Percentiles rank a stretch among this genome's conserved stretches.
phyloP scores from a whole-genome alignment of 2,329 filamentous ascomycete genomes.

The Amauroascus niger region DNA sequence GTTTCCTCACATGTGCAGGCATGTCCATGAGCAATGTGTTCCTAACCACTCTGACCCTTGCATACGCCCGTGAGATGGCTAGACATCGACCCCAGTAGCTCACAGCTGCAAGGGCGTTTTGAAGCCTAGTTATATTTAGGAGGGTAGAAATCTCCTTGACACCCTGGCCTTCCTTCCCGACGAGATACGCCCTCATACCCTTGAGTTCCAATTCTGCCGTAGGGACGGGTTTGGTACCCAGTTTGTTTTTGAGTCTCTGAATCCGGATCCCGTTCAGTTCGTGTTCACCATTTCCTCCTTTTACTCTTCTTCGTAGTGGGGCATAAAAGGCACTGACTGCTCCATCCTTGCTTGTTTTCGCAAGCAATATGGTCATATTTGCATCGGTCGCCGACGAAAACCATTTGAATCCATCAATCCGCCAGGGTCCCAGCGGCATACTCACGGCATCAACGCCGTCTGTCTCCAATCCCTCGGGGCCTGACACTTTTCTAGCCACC shows the following conservation, averaged over 20 bases:
- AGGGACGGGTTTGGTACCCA: constrained; percentile 59
- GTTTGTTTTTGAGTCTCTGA: constrained; percentile 61
- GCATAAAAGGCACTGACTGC: constrained; percentile 54
- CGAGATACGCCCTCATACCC: constrained; percentile 54
- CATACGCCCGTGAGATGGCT: constrained; percentile 35
- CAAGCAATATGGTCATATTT: constrained; percentile 55
- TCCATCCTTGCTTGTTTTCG: constrained; percentile 43
- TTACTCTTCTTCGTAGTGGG: constrained; percentile 45
- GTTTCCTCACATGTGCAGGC: constrained; percentile 33
- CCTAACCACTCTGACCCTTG: constrained; percentile 30
- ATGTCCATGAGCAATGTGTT: constrained; percentile 32
- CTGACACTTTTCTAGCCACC: constrained; percentile 36
- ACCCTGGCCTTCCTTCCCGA: constrained; percentile 58
- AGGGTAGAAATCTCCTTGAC: constrained; percentile 59
- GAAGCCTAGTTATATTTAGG: constrained; percentile 52
- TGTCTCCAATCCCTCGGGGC: constrained; percentile 22
- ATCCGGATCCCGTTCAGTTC: constrained; percentile 59
- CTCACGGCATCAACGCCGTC: constrained; percentile 24
- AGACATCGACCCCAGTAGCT: constrained; percentile 33
- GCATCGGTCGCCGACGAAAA: constrained; percentile 57
- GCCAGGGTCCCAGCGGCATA: constrained; percentile 47
- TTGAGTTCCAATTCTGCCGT: constrained; percentile 62
- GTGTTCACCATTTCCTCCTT: constrained; percentile 15
- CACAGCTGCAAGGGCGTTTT: constrained; percentile 34
- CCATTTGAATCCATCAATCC: constrained; percentile 59